These are phyloP conservation scores for Globisporangium ultimum DNA, from an alignment of 352 stramenopile species.

Conservation along the genomic window DNA sequence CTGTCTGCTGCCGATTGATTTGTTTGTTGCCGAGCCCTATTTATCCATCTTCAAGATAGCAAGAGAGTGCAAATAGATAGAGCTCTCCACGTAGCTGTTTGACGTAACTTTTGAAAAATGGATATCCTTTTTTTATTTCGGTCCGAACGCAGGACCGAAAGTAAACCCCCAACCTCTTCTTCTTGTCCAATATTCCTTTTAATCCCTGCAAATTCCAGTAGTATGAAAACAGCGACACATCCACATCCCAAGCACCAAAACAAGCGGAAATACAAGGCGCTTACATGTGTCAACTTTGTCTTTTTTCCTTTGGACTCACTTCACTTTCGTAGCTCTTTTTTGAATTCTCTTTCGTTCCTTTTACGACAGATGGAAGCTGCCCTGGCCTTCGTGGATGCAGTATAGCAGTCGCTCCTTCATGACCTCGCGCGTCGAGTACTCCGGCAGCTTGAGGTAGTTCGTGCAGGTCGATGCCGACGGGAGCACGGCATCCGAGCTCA, in stretches of 20 bases:
- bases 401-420: slow-evolving; percentile 75
- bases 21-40: slow-evolving; percentile 3
- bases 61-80: slow-evolving; percentile 7
- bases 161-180: not conserved
- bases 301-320: not conserved
- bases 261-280: no score
- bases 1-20: not conserved
- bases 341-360: not conserved
- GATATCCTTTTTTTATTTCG: slow-evolving; percentile 5
- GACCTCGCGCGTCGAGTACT: slow-evolving; percentile 77
- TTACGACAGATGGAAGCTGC: slow-evolving; percentile 81
- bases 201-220: no score
- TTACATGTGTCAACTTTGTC: not conserved
- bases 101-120: slow-evolving; percentile 2
- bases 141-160: slow-evolving; percentile 13
- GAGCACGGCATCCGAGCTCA: slow-evolving; percentile 43
- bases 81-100: slow-evolving; percentile 3
- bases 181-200: no score
- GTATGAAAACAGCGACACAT: no score
- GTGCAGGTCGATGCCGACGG: slow-evolving; percentile 88
- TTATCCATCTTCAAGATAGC: slow-evolving; percentile 7
- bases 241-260: no score
- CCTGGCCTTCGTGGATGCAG: slow-evolving; percentile 84
- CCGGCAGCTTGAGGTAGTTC: slow-evolving; percentile 91
- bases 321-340: not conserved